Evolutionary conservation across 2,329 filamentous ascomycete species (phyloP).

Genomic region (Aspergillus sojae): DNA sequence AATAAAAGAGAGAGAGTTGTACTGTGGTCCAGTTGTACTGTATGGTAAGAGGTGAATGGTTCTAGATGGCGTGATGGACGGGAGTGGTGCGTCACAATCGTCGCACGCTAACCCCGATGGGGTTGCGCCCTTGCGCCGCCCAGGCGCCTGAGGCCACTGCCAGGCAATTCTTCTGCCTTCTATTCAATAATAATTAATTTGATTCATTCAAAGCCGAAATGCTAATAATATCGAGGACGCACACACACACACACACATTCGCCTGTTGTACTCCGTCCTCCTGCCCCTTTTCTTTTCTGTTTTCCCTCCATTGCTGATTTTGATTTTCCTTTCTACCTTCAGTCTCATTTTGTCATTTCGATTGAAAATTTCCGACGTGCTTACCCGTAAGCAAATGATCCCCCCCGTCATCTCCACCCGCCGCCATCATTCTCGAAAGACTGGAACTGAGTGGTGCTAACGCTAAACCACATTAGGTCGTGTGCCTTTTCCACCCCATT

Average conservation of each 20-base stretch:
- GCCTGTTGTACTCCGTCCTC: background rate
- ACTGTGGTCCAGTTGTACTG: background rate
- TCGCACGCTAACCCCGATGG: background rate
- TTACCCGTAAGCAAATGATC: background rate
- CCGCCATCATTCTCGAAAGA: background rate
- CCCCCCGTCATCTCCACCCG: background rate
- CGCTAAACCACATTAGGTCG: background rate
- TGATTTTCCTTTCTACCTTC: background rate
- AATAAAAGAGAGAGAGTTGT: background rate
- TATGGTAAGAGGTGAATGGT: background rate
- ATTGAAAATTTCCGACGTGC: background rate
- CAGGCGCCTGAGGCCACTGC: background rate
- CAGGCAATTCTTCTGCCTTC: conserved; percentile 3
- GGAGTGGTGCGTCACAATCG: background rate
- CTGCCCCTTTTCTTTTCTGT: background rate
- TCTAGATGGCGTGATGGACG: background rate
- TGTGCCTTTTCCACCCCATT: background rate
- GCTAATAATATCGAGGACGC: background rate
- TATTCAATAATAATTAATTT: conserved; percentile 3
- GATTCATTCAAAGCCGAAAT: background rate
- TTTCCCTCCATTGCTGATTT: background rate
- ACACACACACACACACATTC: background rate
- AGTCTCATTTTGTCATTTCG: background rate
- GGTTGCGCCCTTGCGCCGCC: background rate
- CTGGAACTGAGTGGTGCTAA: background rate